These are phyloP conservation scores for Meyerozyma athensensis DNA, from an alignment of 1,139 yeast genomes.

Conservation along the genomic window DNA sequence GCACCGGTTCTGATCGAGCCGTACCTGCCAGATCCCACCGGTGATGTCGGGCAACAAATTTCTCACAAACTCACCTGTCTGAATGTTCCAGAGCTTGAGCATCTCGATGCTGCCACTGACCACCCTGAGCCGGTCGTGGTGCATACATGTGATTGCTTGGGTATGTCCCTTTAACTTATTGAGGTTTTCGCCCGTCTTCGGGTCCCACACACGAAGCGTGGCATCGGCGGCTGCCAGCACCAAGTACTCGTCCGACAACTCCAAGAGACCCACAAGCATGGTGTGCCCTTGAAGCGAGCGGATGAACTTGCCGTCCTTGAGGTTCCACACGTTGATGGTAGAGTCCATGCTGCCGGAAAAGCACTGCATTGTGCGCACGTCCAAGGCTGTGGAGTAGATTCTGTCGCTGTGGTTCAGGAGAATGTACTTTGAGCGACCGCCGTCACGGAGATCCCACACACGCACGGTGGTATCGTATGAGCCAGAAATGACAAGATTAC, in stretches of 20 bases:
- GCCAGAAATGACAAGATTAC: conserved; percentile 81
- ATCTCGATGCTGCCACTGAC: conserved; percentile 86
- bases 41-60: conserved; percentile 72
- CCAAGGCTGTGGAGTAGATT: conserved; percentile 83
- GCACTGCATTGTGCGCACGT: conserved; percentile 69
- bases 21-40: conserved; percentile 92
- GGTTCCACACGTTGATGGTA: conserved; percentile 85
- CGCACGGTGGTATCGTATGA: conserved; percentile 88
- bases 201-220: conserved; percentile 89
- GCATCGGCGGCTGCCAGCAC: conserved; percentile 97
- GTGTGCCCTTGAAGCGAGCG: conserved; percentile 79
- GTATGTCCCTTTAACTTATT: conserved; percentile 79
- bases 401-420: conserved; percentile 81
- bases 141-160: conserved; percentile 90
- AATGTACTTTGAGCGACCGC: conserved; percentile 68
- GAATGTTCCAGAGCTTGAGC: conserved; percentile 79
- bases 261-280: conserved; percentile 82
- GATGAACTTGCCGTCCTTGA: conserved; percentile 65
- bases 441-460: conserved; percentile 80
- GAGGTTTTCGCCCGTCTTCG: conserved; percentile 63
- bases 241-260: conserved; percentile 69
- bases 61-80: conserved; percentile 70
- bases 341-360: conserved; percentile 93
- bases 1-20: conserved; percentile 77
- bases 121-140: conserved; percentile 78